phyloP scores from a whole-genome alignment of 192 early-diverging fungal genomes.

The Backusella sp. region DNA sequence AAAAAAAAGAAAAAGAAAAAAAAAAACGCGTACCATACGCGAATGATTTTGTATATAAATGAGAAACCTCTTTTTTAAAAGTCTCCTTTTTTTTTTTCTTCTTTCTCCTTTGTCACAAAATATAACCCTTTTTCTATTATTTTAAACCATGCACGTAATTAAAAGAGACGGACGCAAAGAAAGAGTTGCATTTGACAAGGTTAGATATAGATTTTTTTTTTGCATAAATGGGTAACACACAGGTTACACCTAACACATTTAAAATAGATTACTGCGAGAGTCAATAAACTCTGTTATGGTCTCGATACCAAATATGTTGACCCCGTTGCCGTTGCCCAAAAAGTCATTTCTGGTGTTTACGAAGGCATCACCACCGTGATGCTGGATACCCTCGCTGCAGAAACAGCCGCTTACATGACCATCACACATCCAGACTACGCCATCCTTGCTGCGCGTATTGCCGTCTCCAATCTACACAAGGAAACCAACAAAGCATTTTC shows the following conservation, averaged over 20 bases:
- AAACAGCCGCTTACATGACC: conserved; percentile 87
- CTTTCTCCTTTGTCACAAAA: not conserved
- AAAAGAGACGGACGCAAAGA: conserved; percentile 82
- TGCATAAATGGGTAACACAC: not conserved
- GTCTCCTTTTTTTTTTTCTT: not conserved
- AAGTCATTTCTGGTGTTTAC: conserved; percentile 88
- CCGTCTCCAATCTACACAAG: conserved; percentile 93
- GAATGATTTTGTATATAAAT: not conserved
- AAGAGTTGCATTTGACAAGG: conserved; percentile 95
- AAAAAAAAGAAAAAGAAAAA: not conserved
- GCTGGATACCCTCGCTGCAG: conserved; percentile 86
- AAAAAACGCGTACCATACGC: not conserved
- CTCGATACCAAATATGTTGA: conserved; percentile 94
- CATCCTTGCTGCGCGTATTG: conserved; percentile 96
- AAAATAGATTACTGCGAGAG: conserved; percentile 74
- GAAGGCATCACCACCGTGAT: conserved; percentile 85
- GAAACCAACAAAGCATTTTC: conserved; percentile 86
- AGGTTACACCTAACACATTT: not conserved
- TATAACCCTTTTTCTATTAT: not conserved
- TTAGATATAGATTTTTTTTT: conserved; percentile 19
- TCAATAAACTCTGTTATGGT: conserved; percentile 96
- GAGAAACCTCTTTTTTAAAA: not conserved
- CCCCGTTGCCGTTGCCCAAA: conserved; percentile 88
- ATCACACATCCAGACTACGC: conserved; percentile 98
- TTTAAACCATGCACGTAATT: not conserved